Base-by-base conservation (phyloP, 2,329 filamentous ascomycete species). In the Diaporthe sp. region DNA sequence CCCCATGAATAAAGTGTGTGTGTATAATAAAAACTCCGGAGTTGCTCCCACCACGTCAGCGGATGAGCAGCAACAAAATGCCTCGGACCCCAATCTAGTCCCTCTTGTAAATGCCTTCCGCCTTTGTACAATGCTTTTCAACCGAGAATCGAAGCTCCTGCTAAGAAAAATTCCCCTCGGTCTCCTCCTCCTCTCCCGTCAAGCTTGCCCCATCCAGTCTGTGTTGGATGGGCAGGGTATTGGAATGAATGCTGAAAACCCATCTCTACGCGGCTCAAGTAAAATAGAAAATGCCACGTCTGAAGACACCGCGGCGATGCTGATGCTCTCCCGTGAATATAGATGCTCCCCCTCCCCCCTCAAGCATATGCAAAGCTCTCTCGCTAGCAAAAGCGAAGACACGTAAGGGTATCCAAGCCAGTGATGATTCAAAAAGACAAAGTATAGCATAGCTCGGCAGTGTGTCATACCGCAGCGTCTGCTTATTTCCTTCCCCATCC, bases 401-500 rank as follows among this genome's bases (percentile, higher is more conserved):
- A 73, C 67, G 49, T 31, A n/a, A 72, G 51, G 49, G 61, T 77
- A 77, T 75, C 75, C 75, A 77, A 77, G 67, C 62, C 17, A 58
- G 42, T 51, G 49, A 74, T 70, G 55, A 59, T 76, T 62, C 75
- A 69, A 76, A 72, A 72, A n/a, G 58, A 39, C 44, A 59, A 13
- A 46, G n/a, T 42, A 19, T 17, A 53, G 34, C 15, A 19, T 19
- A 42, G 28, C 57, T 31, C 22, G 34, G 44, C 70, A 44, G 31
- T 28, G 34, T 31, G 39, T 62, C 57, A 28, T 53, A 17, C 44
- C 31, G 31, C n/a, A 13, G 6, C 10, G 37, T 19, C 34, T n/a
- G 61, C 42, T 37, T 68, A 77, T 55, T 68, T 77, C 79, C 85
- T 83, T 70, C 87, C 83, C 88, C 88, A 90, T 17, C 88, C 88